A percentile compares a stretch with the other conserved stretches of the same genome.
Evolutionary conservation across 208 protist genomes (phyloP).

Genomic region (Lotmaria passim): DNA sequence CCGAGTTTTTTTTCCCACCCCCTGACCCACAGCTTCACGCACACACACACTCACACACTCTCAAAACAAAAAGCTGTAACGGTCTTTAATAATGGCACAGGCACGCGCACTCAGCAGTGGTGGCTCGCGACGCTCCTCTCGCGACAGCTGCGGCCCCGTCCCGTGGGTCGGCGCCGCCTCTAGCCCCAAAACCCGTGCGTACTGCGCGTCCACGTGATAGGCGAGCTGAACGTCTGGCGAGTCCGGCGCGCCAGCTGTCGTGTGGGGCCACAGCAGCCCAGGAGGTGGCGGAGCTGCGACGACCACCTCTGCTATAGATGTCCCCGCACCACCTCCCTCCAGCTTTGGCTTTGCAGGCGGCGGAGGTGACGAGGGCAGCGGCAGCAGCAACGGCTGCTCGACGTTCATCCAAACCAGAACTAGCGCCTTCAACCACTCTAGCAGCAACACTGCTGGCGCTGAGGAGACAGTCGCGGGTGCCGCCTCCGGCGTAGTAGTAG

Average conservation of each 20-base stretch:
- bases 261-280: constrained; percentile 25
- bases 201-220: constrained; percentile 20
- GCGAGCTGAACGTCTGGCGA: constrained; percentile 23
- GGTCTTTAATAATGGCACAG: constrained; percentile 33
- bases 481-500: background rate
- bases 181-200: constrained; percentile 22
- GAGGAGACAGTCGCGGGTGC: constrained; percentile 16
- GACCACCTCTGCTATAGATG: background rate
- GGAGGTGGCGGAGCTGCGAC: constrained; percentile 3
- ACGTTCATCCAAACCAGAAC: constrained; percentile 36
- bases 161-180: constrained; percentile 6
- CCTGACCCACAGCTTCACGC: background rate
- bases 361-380: background rate
- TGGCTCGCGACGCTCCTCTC: constrained; percentile 13
- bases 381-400: constrained; percentile 32
- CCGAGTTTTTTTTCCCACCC: background rate
- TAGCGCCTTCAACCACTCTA: constrained; percentile 34
- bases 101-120: constrained; percentile 36
- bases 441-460: constrained; percentile 27
- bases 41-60: background rate
- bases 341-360: background rate
- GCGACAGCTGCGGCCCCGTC: background rate
- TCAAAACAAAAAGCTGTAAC: constrained; percentile 31
- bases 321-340: too few species aligned
- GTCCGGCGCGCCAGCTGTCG: constrained; percentile 8